Evolutionary conservation across 768 basidiomycete species (phyloP), one percentile per base, ranked within the genome.

Genomic region (Amanita exitialis): DNA sequence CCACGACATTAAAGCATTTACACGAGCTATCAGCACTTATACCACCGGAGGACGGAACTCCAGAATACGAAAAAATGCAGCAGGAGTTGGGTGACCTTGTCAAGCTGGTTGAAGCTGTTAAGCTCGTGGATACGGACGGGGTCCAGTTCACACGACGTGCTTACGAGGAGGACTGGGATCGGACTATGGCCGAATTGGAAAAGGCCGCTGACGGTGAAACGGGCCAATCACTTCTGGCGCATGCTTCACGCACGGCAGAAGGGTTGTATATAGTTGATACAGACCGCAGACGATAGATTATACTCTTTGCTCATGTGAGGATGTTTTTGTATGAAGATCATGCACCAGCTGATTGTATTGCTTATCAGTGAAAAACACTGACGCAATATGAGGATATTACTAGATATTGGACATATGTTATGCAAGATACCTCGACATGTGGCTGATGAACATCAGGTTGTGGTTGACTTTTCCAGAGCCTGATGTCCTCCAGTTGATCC

Each of bases 401-500:
- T 44, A 18, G 43, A 34, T 45, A 45, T 46, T 34, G 48, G 47
- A 30, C 10, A 30, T 30, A 46, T 53, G 54, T 47, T 36, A 42
- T 15, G 5, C 25, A 44, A 15, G 41, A 51, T 49, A 52, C 16
- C 43, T 53, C 25, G 25, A 47, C 53, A 30, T 44, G 35, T 53
- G 51, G 54, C 35, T 45, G 30, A 54, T 13, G 30, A 47, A 43
- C 34, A 51, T 47, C 39, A 52, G 37, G 44, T 36, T 30, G 54
- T 45, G 25, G 57, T 52, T 8, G 58, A 55, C 47, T 53, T 59
- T 57, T 57, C 69, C 30, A 86, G 64, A n/a, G 69, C 61, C 6
- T 54, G 67, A 61, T 91, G 86, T 8, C 93, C 94, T 9, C 95
- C 95, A 3, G 95, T 98, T 4, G 94, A 97, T 0, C 96, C 96